These are phyloP conservation scores for Colletotrichum sp. DNA, from an alignment of 2,329 filamentous ascomycete species.

Conservation along the genomic window DNA sequence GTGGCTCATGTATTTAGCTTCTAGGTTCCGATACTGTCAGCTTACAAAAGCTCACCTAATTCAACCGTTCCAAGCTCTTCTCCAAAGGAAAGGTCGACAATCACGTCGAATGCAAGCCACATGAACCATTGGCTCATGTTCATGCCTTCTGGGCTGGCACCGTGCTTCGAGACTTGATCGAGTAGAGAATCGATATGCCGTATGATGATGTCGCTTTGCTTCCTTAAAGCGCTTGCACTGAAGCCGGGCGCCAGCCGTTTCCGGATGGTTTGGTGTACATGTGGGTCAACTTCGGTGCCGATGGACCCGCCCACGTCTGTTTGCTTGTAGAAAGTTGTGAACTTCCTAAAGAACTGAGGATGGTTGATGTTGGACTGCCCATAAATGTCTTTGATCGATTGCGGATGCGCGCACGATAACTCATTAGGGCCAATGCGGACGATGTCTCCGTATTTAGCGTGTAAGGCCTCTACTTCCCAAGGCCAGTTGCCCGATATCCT, in stretches of 20 bases:
- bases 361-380: conserved; percentile 23
- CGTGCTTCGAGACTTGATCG: not conserved
- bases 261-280: not conserved
- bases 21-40: not conserved
- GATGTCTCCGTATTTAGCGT: conserved; percentile 29
- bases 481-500: conserved; percentile 1
- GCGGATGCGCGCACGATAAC: conserved; percentile 43
- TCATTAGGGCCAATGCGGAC: conserved; percentile 52
- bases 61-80: conserved; percentile 29
- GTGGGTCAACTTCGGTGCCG: not conserved
- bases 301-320: conserved; percentile 20
- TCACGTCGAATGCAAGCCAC: conserved; percentile 32
- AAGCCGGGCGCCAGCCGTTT: conserved; percentile 24
- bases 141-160: conserved; percentile 26
- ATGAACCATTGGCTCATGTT: conserved; percentile 31
- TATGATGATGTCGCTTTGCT: conserved; percentile 32
- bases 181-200: conserved; percentile 44
- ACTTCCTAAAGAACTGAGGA: conserved; percentile 18
- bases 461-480: not conserved
- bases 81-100: conserved; percentile 32
- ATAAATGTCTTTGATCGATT: conserved; percentile 46
- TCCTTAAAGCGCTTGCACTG: conserved; percentile 22
- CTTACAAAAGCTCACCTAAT: not conserved
- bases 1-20: not conserved
- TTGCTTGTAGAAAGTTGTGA: not conserved